Evolutionary conservation across 2,329 filamentous ascomycete species (phyloP), one percentile per base, ranked within the genome.

Genomic region (Ophiostoma sp.): DNA sequence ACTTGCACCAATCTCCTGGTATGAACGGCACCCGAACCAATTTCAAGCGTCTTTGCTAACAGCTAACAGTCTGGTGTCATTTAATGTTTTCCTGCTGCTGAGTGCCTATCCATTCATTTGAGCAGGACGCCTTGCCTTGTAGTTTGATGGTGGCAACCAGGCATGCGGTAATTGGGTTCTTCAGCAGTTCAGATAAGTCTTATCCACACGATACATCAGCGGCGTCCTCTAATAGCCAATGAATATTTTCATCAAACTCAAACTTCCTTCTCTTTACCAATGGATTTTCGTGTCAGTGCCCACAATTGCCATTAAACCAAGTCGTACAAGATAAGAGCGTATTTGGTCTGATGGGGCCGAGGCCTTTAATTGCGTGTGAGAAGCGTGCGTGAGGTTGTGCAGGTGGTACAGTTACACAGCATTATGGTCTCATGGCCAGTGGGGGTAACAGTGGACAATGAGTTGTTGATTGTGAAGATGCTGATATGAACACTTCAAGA

Each of bases 51-150:
- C 5, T 12, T n/a, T n/a, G 14, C 63, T 69, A 58, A 69, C 41
- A 60, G 16, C n/a, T 58, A 38, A 16, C 27, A 69, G 68, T n/a
- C 44, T 40, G 8, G 52, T 64, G 1, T 67, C 68, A 0, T 11
- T 58, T 40, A 14, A 55, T 7, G 8, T 71, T 3, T 71, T 71
- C 11, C 45, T 69, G 14, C 7, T 69, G 9, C 38, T 71, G 8
- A 42, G 42, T 2, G 36, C 27, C 3, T 70, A 52, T 52, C 69
- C 69, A 2, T 70, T 69, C 41, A 65, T 69, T 5, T 68, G 60
- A 27, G 2, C 27, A 27, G 27, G 27, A 27, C 27, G 27, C 27
- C 27, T 27, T 27, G 27, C 2, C 27, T 27, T 27, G 27, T 27
- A 27, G 27, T 27, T 27, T 27, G 27, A 27, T 27, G 27, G 18